A percentile compares a stretch with the other conserved stretches of the same genome.
phyloP scores from a whole-genome alignment of 2,329 filamentous ascomycete species.

The Pseudogymnoascus sp. region DNA sequence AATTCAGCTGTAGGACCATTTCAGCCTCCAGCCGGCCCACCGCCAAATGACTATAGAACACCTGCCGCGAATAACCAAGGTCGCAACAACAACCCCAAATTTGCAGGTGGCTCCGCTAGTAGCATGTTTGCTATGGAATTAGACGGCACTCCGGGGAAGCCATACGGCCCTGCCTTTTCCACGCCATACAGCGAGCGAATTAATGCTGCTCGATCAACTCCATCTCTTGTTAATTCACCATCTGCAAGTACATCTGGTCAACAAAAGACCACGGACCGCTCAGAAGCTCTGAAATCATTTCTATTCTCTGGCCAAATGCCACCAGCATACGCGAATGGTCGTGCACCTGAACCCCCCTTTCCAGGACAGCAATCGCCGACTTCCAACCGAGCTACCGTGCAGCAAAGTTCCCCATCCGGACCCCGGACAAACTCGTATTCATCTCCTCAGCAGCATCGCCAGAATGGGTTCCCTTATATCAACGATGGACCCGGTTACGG shows the following conservation, averaged over 20 bases:
- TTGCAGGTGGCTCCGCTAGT: conserved; percentile 37
- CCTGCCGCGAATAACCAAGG: conserved; percentile 23
- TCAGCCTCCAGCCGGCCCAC: conserved; percentile 41
- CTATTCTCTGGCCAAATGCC: conserved; percentile 35
- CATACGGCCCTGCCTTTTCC: conserved; percentile 58
- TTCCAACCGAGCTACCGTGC: not conserved
- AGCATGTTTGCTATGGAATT: conserved; percentile 62
- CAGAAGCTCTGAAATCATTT: conserved; percentile 49
- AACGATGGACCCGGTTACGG: conserved; percentile 15
- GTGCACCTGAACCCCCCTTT: not conserved
- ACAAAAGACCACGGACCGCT: conserved; percentile 28
- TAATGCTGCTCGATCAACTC: conserved; percentile 38
- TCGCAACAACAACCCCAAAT: conserved; percentile 31
- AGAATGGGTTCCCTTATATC: conserved; percentile 13
- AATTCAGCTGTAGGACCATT: conserved; percentile 38
- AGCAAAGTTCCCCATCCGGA: not conserved
- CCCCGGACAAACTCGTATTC: not conserved
- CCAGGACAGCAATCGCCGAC: not conserved
- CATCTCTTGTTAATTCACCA: conserved; percentile 6
- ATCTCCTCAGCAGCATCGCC: conserved; percentile 9
- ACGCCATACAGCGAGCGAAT: conserved; percentile 57
- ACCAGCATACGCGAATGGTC: not conserved
- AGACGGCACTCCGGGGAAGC: conserved; percentile 46
- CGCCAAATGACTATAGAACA: conserved; percentile 24
- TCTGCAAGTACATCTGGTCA: conserved; percentile 22